Evolutionary conservation across 345 rosid species (phyloP), one percentile per base, ranked within the genome.

Genomic region (Xanthoceras sorbifolium): DNA sequence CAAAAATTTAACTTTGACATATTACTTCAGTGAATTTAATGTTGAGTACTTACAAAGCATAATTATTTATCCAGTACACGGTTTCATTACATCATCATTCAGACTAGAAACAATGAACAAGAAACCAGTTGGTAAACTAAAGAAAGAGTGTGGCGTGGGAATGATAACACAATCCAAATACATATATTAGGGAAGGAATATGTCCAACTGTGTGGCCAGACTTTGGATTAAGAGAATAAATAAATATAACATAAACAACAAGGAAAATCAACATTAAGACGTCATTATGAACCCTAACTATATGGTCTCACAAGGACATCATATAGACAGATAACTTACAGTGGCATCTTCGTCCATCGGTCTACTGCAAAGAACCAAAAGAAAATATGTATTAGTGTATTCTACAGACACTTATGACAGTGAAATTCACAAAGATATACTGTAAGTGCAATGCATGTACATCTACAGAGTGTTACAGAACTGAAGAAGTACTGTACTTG

Each of bases 321-420:
- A 60, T 28, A 60, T 9, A 26, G 15, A 60, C 17, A 25, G 31
- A 73, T 1, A 48, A 71, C 88, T 83, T 79, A 86, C 87, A 20
- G 57, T 11, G 22, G 60, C 68, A 80, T 92, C 97, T 64, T 88
- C 97, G 28, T 90, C 97, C 97, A 89, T 90, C 18, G 92, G 83
- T 75, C 84, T 72, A 81, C 97, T 89, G 89, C 70, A 80, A 79
- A 55, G 64, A 62, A 29, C 2, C 6, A 42, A 42, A 46, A 29
- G 46, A 29, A 0, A 42, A 10, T 6, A 36, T 38, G 34, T 15
- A 32, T 25, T 23, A 38, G 67, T 31, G 40, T 4, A 28, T 31
- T 29, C 22, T 31, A 63, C 11, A 17, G 3, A 63, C 4, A n/a
- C 67, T 29, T 63, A 63, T 63, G 40, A 31, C 2, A 63, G 1